These are phyloP conservation scores for Raddia guianensis DNA, from an alignment of 176 grass and related monocot species.

Conservation along the genomic window DNA sequence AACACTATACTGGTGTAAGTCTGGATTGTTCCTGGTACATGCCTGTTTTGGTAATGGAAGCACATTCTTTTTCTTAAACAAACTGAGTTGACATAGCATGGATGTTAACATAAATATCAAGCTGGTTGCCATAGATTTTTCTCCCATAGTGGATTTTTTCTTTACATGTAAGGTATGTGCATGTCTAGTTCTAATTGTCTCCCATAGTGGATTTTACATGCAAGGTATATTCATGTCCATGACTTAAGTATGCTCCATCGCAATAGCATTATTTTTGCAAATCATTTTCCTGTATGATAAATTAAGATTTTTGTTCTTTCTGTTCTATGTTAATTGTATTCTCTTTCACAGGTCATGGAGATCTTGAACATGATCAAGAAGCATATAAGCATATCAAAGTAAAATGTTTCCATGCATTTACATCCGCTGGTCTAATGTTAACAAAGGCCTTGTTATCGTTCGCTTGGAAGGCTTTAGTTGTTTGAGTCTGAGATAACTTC, in stretches of 20 bases:
- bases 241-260: slow-evolving; percentile 11
- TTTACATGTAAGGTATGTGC: no score
- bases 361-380: slow-evolving; percentile 64
- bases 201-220: background rate
- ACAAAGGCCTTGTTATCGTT: background rate
- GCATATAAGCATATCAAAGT: slow-evolving; percentile 54
- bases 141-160: background rate
- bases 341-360: slow-evolving; percentile 58
- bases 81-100: background rate
- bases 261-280: slow-evolving; percentile 4
- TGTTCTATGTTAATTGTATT: background rate
- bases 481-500: background rate
- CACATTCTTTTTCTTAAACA: background rate
- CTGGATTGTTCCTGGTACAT: background rate
- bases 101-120: background rate
- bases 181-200: no score
- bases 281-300: slow-evolving; percentile 1
- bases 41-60: background rate
- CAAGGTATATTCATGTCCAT: background rate
- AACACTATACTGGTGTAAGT: slow-evolving; percentile 71
- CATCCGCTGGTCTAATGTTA: background rate
- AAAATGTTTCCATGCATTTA: background rate
- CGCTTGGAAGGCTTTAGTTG: background rate
- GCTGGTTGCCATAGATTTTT: background rate
- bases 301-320: background rate